phyloP scores from a whole-genome alignment of 192 early-diverging fungal genomes.

The Kickxella alabastrina region DNA sequence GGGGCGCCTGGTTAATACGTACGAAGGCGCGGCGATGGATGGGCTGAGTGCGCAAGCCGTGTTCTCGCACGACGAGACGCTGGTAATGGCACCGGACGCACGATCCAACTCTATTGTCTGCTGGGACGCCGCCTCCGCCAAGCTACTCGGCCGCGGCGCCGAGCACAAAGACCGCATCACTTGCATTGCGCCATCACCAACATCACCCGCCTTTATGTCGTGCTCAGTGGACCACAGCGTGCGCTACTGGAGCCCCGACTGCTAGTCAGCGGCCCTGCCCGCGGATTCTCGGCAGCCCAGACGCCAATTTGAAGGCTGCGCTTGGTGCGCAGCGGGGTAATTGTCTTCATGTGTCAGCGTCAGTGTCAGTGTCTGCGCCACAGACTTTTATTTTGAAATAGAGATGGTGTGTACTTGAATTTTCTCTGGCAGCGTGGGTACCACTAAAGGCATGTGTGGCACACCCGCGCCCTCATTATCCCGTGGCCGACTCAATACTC shows the following conservation, averaged over 20 bases:
- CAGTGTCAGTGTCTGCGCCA: too few relatives aligned
- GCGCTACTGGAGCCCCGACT: conserved; percentile 34
- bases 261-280: not conserved
- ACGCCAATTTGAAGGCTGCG: not conserved
- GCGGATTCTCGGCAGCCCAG: not conserved
- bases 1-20: conserved; percentile 68
- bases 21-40: conserved; percentile 59
- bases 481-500: too few relatives aligned
- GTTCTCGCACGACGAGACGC: conserved; percentile 68
- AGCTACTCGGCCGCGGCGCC: conserved; percentile 41
- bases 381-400: too few relatives aligned
- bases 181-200: conserved; percentile 31
- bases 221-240: conserved; percentile 43
- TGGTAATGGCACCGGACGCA: conserved; percentile 69
- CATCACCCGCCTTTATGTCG: conserved; percentile 30
- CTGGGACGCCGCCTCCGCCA: conserved; percentile 71
- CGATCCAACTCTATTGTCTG: conserved; percentile 56
- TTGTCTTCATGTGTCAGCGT: too few relatives aligned
- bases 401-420: too few relatives aligned
- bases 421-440: too few relatives aligned
- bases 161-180: conserved; percentile 27
- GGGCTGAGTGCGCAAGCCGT: conserved; percentile 35
- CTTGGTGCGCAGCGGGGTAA: too few relatives aligned
- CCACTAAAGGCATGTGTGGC: too few relatives aligned
- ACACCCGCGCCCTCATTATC: too few relatives aligned